These are phyloP conservation scores for Phytophthora parvispora DNA, from an alignment of 352 stramenopile genomes.

Conservation along the genomic window DNA sequence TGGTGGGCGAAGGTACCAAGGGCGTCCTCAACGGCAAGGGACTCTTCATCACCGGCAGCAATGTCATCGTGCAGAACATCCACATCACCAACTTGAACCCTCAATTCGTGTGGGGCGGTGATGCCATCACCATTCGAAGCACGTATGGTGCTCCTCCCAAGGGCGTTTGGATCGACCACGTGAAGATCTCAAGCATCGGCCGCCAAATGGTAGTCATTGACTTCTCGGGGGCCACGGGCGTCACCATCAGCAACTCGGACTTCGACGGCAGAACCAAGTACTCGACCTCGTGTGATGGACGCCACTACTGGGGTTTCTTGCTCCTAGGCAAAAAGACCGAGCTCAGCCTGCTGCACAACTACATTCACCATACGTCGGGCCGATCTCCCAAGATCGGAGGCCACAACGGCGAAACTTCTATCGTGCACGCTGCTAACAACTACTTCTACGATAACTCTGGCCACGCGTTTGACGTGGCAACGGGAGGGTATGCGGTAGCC, in stretches of 20 bases:
- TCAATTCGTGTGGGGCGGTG: conserved; percentile 48
- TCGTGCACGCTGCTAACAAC: too few relatives aligned
- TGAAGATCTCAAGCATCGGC: conserved; percentile 51
- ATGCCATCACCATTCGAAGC: conserved; percentile 35
- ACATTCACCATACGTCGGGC: conserved; percentile 53
- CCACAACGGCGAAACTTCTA: too few relatives aligned
- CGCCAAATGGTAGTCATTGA: conserved; percentile 55
- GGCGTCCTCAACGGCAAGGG: conserved; percentile 27
- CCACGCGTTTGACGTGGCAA: too few relatives aligned
- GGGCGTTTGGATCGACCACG: conserved; percentile 59
- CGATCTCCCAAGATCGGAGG: conserved; percentile 41
- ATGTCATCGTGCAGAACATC: conserved; percentile 65
- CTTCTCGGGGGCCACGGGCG: conserved; percentile 27
- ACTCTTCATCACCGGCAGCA: conserved; percentile 27
- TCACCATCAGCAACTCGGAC: conserved; percentile 61
- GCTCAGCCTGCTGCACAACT: conserved; percentile 53
- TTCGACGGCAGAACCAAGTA: conserved; percentile 7
- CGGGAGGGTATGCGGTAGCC: too few relatives aligned
- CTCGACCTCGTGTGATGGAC: conserved; percentile 10
- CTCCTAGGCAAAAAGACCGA: conserved; percentile 39
- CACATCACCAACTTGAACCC: conserved; percentile 69
- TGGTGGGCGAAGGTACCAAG: conserved; percentile 21
- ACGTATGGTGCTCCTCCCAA: conserved; percentile 21
- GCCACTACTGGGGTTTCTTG: conserved; percentile 52
- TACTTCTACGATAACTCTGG: too few relatives aligned